phyloP scores from a whole-genome alignment of 495 filamentous ascomycete genomes.

The Endocarpon pusillum region DNA sequence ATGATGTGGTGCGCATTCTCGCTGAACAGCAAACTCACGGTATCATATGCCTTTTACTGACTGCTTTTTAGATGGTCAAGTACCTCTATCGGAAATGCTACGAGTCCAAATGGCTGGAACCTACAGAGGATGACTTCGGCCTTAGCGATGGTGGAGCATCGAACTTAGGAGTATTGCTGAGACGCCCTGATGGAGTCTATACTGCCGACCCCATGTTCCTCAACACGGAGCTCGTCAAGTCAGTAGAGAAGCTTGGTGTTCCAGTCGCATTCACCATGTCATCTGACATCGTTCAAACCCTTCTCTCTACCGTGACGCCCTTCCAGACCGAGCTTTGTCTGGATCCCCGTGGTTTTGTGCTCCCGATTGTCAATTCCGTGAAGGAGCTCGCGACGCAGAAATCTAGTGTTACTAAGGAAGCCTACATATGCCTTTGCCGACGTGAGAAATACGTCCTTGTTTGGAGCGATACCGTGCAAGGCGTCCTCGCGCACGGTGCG shows the following conservation, averaged over 20 bases:
- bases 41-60: too few species aligned
- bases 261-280: conserved; percentile 23
- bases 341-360: conserved; percentile 13
- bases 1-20: too few species aligned
- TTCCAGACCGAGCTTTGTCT: conserved; percentile 19
- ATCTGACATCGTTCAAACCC: conserved; percentile 16
- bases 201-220: conserved; percentile 3
- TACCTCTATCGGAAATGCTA: conserved; percentile 5
- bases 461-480: conserved; percentile 21
- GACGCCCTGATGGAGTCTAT: conserved; percentile 5
- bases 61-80: conserved; percentile 6
- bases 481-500: conserved; percentile 18
- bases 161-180: conserved; percentile 4
- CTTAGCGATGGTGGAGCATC: too few species aligned
- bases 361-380: conserved; percentile 19
- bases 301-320: conserved; percentile 16
- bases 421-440: conserved; percentile 16
- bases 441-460: conserved; percentile 21
- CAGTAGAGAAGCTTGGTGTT: conserved; percentile 13
- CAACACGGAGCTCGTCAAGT: conserved; percentile 8
- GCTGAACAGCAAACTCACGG: too few species aligned
- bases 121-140: not conserved
- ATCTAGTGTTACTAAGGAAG: conserved; percentile 10
- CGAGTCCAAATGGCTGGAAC: conserved; percentile 18
- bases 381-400: conserved; percentile 10